Conservation (phyloP, 176 grass and related monocot species). For the Typha latifolia region DNA sequence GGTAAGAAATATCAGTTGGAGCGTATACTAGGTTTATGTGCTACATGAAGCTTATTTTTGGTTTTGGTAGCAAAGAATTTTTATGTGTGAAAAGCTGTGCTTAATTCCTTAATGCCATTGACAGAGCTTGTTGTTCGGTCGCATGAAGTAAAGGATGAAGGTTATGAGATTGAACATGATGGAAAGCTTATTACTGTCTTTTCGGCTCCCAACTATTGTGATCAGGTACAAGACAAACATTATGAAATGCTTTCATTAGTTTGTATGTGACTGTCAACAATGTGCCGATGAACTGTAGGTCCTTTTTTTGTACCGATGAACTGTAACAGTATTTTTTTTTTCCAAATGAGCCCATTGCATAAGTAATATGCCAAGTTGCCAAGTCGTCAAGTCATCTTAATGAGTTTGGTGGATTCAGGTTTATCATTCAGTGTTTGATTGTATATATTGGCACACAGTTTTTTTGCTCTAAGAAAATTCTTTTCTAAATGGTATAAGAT, state of each 20-base stretch:
- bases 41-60: too few relatives aligned
- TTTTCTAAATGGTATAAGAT: too few relatives aligned
- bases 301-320: too few relatives aligned
- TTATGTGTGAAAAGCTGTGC: background rate
- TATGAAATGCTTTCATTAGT: background rate
- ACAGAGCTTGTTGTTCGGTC: conserved; percentile 81
- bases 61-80: background rate
- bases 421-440: too few relatives aligned
- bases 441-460: too few relatives aligned
- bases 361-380: too few relatives aligned
- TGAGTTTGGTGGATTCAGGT: too few relatives aligned
- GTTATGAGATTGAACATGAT: conserved; percentile 74
- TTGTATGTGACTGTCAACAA: background rate
- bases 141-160: conserved; percentile 93
- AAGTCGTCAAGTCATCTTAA: too few relatives aligned
- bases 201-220: conserved; percentile 89
- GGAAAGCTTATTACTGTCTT: conserved; percentile 87
- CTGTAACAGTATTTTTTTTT: too few relatives aligned
- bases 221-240: conserved; percentile 39
- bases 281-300: background rate
- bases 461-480: too few relatives aligned
- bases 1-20: conserved; percentile 12
- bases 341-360: too few relatives aligned
- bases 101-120: conserved; percentile 2
- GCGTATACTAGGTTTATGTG: background rate